Evolutionary conservation across 495 filamentous ascomycete genomes (phyloP).

Genomic region (Neurospora sp.): DNA sequence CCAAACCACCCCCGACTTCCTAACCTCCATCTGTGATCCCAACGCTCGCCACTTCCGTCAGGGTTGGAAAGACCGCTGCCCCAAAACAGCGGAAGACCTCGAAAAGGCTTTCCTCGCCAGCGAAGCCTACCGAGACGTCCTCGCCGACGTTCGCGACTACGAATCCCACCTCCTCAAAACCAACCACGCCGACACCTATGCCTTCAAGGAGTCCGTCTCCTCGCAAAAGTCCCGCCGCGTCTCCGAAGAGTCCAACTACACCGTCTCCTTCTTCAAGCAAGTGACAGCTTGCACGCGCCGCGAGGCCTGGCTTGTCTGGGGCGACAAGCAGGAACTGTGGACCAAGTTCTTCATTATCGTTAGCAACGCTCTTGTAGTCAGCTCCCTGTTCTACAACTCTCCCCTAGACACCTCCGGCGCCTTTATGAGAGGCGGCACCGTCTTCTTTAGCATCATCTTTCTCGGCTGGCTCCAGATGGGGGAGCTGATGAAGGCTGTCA

Average conservation of each 20-base stretch:
- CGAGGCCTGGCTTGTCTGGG: slow-evolving; percentile 50
- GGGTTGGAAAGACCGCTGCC: slow-evolving; percentile 55
- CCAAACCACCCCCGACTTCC: slow-evolving; percentile 58
- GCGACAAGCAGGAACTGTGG: slow-evolving; percentile 48
- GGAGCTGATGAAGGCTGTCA: slow-evolving; percentile 63
- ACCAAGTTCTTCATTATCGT: slow-evolving; percentile 47
- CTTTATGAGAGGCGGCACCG: slow-evolving; percentile 44
- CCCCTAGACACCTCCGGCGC: slow-evolving; percentile 45
- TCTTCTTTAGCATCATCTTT: slow-evolving; percentile 72
- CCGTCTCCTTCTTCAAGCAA: slow-evolving; percentile 47
- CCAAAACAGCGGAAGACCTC: slow-evolving; percentile 63
- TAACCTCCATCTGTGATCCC: slow-evolving; percentile 62
- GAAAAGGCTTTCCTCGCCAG: slow-evolving; percentile 51
- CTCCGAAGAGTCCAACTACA: slow-evolving; percentile 41
- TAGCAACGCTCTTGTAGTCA: slow-evolving; percentile 67
- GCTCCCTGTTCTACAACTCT: slow-evolving; percentile 65
- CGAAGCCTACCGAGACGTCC: slow-evolving; percentile 35
- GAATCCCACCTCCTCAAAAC: slow-evolving; percentile 26
- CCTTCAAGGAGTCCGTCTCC: slow-evolving; percentile 40
- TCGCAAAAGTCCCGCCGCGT: slow-evolving; percentile 29
- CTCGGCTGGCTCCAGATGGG: slow-evolving; percentile 70
- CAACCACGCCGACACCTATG: slow-evolving; percentile 27
- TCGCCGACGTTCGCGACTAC: slow-evolving; percentile 41
- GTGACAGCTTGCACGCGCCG: slow-evolving; percentile 44
- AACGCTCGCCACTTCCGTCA: slow-evolving; percentile 49